Evolutionary conservation across 2,329 filamentous ascomycete genomes (phyloP), one percentile per base, ranked within the genome.

Genomic region (Venturiaceae sp.): DNA sequence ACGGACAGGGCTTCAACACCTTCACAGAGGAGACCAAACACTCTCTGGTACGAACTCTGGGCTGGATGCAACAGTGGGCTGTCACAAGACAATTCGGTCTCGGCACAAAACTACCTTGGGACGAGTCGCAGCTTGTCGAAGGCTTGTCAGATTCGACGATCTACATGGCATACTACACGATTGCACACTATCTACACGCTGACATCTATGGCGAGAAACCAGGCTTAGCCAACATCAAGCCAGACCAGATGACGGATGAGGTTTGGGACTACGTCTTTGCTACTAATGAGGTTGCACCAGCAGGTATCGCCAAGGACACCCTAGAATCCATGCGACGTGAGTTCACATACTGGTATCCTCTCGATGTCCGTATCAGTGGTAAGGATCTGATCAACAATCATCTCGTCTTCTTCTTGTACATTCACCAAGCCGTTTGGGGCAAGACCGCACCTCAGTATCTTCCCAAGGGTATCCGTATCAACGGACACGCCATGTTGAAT

Each of bases 261-360:
- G 89, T 96, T 52, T 99, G 92, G 91, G 92, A 99, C 74, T 96
- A 95, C 70, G 77, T 97, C 64, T 96, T 97, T 76, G 86, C 83
- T 69, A 90, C 86, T 58, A 80, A 79, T 62, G 82, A 92, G 30
- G 83, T 86, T 16, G 75, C 90, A 37, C 71, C 82, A 59, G 87
- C 83, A 60, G 85, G 85, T 39, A 95, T 96, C 61, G 79, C 84
- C 61, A 83, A 86, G 72, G 83, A 86, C 61, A 83, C 83, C 3
- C 80, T 99, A 47, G 83, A 89, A 68, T 81, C 83, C 41, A 87
- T 99, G 87, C 83, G 91, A 61, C 83, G 92, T 68, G 90, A 95
- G 67, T 97, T 97, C 67, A 87, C 94, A 72, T 99, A 96, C 81
- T 97, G 90, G 80, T 99, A 97, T 73, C 94, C 94, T 41, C 78